Conservation (phyloP, 2,329 filamentous ascomycete species). For the Zymoseptoria brevis region DNA sequence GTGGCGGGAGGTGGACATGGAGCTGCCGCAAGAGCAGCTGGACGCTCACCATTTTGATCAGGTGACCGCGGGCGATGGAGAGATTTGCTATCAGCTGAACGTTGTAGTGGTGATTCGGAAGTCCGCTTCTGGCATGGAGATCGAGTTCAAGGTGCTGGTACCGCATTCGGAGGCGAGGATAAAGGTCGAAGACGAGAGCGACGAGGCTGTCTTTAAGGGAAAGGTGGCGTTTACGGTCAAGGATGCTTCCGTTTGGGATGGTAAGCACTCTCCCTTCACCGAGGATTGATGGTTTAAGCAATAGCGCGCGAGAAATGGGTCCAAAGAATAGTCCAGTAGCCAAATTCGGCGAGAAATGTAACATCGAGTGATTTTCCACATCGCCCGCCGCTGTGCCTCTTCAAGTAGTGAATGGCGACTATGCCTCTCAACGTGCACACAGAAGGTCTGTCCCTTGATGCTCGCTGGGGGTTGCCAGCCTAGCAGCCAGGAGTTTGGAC, state of each 20-base stretch:
- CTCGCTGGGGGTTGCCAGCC: too few species aligned
- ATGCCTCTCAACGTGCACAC: too few species aligned
- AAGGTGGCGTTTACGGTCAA: constrained; percentile 1
- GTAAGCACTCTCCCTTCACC: constrained; percentile 2
- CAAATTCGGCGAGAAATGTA: too few species aligned
- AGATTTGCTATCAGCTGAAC: constrained; percentile 3
- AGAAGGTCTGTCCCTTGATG: too few species aligned
- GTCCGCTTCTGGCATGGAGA: not conserved
- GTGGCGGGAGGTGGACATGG: not conserved
- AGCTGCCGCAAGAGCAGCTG: not conserved
- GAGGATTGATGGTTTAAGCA: not conserved
- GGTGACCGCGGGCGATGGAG: not conserved
- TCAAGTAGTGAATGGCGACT: too few species aligned
- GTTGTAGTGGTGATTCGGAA: not conserved
- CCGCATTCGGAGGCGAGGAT: not conserved
- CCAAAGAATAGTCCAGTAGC: not conserved
- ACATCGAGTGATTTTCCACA: too few species aligned
- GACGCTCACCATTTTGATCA: not conserved
- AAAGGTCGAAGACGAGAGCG: not conserved
- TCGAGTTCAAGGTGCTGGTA: constrained; percentile 4
- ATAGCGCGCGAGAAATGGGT: not conserved
- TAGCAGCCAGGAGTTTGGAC: too few species aligned
- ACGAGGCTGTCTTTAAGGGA: not conserved
- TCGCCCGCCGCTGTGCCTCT: too few species aligned
- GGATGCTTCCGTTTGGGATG: constrained; percentile 6